Evolutionary conservation across 2,329 filamentous ascomycete species (phyloP).

Genomic region (Verticillium nubilum): DNA sequence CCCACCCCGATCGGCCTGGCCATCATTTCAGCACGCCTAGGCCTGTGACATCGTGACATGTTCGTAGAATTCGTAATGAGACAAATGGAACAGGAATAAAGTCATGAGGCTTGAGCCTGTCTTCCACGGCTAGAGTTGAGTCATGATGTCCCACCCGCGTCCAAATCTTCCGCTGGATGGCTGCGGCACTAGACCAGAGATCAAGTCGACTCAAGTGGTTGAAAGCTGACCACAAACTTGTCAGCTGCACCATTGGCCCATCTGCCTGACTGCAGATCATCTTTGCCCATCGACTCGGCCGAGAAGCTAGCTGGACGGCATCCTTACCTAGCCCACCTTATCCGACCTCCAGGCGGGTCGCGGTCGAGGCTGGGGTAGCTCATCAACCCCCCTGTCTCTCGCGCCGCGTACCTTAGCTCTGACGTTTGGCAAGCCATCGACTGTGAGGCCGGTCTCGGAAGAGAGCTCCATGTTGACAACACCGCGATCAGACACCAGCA

Average conservation of each 20-base stretch:
- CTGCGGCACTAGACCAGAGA: background rate
- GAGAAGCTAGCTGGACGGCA: background rate
- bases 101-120: background rate
- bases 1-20: background rate
- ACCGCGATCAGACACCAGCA: background rate
- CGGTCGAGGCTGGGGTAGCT: background rate
- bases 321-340: background rate
- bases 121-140: background rate
- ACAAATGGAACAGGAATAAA: background rate
- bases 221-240: background rate
- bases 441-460: background rate
- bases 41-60: background rate
- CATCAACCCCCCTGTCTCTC: background rate
- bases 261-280: background rate
- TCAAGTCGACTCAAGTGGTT: background rate
- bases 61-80: background rate
- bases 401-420: background rate
- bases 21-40: background rate
- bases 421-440: background rate
- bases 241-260: background rate
- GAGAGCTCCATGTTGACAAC: background rate
- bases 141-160: background rate
- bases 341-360: background rate
- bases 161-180: too few species aligned
- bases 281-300: background rate